phyloP scores from a whole-genome alignment of 2,329 filamentous ascomycete species.

The Lachnellula suecica region DNA sequence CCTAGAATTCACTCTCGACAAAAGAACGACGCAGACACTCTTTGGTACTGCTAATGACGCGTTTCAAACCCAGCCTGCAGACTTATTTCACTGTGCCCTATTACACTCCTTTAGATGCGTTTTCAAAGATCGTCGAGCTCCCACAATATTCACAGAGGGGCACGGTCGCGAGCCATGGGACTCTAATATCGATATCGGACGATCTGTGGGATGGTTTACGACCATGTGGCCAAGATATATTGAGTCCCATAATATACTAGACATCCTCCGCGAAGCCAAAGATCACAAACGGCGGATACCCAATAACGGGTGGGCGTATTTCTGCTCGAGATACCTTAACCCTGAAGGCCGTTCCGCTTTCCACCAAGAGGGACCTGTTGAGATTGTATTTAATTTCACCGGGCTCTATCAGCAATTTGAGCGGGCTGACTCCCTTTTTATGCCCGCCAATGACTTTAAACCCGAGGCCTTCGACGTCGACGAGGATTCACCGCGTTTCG shows the following conservation, averaged over 20 bases:
- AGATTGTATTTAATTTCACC: conserved; percentile 49
- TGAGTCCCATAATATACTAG: background rate
- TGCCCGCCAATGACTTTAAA: too few species aligned
- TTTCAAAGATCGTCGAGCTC: conserved; percentile 35
- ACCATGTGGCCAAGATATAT: conserved; percentile 35
- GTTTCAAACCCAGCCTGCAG: conserved; percentile 36
- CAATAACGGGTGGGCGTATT: conserved; percentile 37
- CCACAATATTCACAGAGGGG: conserved; percentile 39
- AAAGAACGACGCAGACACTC: conserved; percentile 29
- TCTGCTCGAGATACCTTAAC: conserved; percentile 33
- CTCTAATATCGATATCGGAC: conserved; percentile 33
- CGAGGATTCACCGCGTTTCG: background rate
- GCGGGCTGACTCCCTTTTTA: conserved; percentile 33
- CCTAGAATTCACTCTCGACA: conserved; percentile 44
- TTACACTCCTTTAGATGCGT: conserved; percentile 33
- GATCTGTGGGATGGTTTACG: conserved; percentile 46
- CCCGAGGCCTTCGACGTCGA: too few species aligned
- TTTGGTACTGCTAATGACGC: conserved; percentile 28
- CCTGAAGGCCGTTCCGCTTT: conserved; percentile 31
- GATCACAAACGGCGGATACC: conserved; percentile 35
- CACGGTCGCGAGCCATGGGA: conserved; percentile 41
- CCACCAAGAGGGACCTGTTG: conserved; percentile 37
- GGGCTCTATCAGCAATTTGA: conserved; percentile 45
- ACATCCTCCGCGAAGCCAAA: conserved; percentile 30
- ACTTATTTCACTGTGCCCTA: conserved; percentile 37